Base-by-base conservation (phyloP, 768 basidiomycete genomes). In the Lactifluus pinguis region DNA sequence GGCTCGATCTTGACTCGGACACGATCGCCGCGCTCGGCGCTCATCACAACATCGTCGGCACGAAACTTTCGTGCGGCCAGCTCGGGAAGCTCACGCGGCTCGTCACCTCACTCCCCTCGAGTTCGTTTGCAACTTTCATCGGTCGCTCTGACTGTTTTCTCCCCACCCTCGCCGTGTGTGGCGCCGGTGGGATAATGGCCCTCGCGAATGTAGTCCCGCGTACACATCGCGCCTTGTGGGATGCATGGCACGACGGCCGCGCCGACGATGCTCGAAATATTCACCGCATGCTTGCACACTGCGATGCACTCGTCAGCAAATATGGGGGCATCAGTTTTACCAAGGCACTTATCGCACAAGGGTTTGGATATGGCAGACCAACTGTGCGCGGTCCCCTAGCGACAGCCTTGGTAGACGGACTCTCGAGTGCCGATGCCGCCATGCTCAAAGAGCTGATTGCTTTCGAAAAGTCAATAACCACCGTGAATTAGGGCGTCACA, bases 31-130 rank as follows among this genome's bases (percentile, higher is more conserved):
- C 78, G 17, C 79, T 94, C 38, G 84, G 87, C 4, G 72, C 79
- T 49, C 90, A 92, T 69, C 87, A 87, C 6, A 92, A 93, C 73
- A 89, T 91, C 65, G 86, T 92, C 61, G 92, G 92, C 60, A 84
- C 81, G 53, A 93, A 89, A 73, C 78, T 94, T 25, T 92, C 92
- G 36, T 92, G 90, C 69, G 90, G 86, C 5, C 86, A 84, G 66
- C 83, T 94, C 59, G 89, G 90, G 21, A 94, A 92, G 71, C 82
- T 91, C 49, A 83, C 87, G 56, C 84, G 91, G 17, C 76, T 93
- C 48, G 80, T 85, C 13, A 80, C 83, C 4, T 75, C 79, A 38
- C 82, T 83, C 63, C 72, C 81, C 6, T 64, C 76, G 4, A 68
- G 74, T 3, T 75, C 83, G 45, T 87, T 89, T 65, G 80, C 84